Percentiles rank a stretch among this genome's conserved stretches.
These are phyloP conservation scores for Pyrenula aspistea DNA, from an alignment of 495 filamentous ascomycete genomes.

Conservation along the genomic window DNA sequence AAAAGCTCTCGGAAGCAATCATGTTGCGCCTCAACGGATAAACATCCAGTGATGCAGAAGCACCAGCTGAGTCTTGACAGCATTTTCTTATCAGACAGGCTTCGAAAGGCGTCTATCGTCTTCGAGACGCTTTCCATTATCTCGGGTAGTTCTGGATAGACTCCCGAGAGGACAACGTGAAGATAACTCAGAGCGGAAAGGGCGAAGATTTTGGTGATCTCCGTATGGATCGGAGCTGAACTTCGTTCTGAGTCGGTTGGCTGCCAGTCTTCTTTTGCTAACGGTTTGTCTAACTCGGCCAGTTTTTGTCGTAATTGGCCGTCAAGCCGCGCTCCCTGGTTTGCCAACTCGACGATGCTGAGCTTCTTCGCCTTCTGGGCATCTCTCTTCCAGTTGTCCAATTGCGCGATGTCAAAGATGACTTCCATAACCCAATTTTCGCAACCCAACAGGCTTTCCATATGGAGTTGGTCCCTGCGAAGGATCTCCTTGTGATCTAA, in stretches of 20 bases:
- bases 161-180: background rate
- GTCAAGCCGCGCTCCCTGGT: slow-evolving; percentile 1
- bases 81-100: background rate
- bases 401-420: background rate
- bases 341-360: slow-evolving; percentile 3
- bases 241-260: background rate
- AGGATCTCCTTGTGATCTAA: background rate
- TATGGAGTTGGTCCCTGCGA: background rate
- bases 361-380: background rate
- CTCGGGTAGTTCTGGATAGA: background rate
- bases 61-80: background rate
- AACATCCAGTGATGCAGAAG: background rate
- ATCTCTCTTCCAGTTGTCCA: slow-evolving; percentile 1
- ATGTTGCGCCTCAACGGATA: background rate
- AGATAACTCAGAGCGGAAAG: background rate
- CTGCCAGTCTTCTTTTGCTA: background rate
- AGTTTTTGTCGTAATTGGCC: slow-evolving; percentile 1
- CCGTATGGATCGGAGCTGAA: background rate
- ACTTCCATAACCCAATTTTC: background rate
- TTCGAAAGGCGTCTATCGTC: background rate
- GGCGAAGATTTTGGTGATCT: background rate
- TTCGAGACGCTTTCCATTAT: background rate
- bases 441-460: background rate
- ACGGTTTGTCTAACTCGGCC: background rate
- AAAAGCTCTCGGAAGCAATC: background rate